Conservation (phyloP, 169 alveolate species). For the Pseudocohnilembus persalinus region DNA sequence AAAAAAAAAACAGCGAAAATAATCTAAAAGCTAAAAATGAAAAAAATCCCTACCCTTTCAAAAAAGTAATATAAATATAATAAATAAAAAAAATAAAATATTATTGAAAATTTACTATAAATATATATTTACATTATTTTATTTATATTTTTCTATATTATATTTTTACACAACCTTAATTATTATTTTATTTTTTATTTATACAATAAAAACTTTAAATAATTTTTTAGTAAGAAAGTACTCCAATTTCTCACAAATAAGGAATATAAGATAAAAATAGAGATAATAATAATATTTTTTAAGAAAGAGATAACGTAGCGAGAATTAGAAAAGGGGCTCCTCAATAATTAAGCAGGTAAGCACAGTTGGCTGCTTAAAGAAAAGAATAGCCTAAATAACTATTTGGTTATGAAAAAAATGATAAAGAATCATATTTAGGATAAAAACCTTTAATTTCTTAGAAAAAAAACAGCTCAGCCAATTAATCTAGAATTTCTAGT, state of each 20-base stretch:
- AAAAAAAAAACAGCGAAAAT: background rate
- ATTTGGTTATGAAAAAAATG: background rate
- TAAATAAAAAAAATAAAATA: background rate
- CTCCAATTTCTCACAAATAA: too few species aligned
- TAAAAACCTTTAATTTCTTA: background rate
- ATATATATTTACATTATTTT: too few species aligned
- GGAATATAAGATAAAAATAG: too few species aligned
- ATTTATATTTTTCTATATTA: too few species aligned
- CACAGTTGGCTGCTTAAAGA: constrained; percentile 24
- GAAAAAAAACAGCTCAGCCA: background rate
- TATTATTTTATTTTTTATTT: too few species aligned
- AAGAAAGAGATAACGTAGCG: background rate
- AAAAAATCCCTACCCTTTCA: constrained; percentile 2
- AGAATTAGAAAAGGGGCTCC: constrained; percentile 56
- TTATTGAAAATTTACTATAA: constrained; percentile 4
- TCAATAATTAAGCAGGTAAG: constrained; percentile 32
- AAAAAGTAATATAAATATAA: background rate
- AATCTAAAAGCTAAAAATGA: constrained; percentile 4
- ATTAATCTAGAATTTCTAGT: background rate
- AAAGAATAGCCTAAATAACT: constrained; percentile 10
- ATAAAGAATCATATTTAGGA: constrained; percentile 10
- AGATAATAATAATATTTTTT: too few species aligned
- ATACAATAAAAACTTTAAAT: too few species aligned
- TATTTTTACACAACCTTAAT: too few species aligned
- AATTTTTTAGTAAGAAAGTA: too few species aligned